A percentile compares a stretch with the other conserved stretches of the same genome.
These are phyloP conservation scores for Suhomyces terraborum DNA, from an alignment of 1,139 yeast genomes.

Conservation along the genomic window DNA sequence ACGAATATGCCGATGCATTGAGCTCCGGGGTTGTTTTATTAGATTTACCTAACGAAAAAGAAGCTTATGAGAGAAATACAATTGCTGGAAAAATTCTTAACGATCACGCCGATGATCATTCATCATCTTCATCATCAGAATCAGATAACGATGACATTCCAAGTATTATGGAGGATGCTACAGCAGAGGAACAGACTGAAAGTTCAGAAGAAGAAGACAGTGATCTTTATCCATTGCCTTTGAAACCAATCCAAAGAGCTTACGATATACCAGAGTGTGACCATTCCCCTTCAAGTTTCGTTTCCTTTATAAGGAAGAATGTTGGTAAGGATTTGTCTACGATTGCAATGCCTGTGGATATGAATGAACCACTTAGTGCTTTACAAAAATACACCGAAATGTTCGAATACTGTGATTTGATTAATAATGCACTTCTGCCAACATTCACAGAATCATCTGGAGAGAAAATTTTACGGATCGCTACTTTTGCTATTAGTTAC, in stretches of 20 bases:
- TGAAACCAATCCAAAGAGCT: slow-evolving; percentile 53
- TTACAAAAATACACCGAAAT: slow-evolving; percentile 79
- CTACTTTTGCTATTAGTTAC: slow-evolving; percentile 80
- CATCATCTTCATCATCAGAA: slow-evolving; percentile 18
- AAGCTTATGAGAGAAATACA: not conserved
- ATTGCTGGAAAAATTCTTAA: slow-evolving; percentile 19
- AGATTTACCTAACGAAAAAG: slow-evolving; percentile 18
- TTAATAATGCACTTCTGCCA: slow-evolving; percentile 59
- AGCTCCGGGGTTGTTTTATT: slow-evolving; percentile 41
- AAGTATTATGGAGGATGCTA: slow-evolving; percentile 1
- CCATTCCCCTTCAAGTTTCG: slow-evolving; percentile 77
- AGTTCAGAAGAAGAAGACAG: slow-evolving; percentile 21
- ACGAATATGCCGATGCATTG: slow-evolving; percentile 50
- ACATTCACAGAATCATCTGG: slow-evolving; percentile 45
- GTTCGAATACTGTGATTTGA: slow-evolving; percentile 70
- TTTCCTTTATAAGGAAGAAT: slow-evolving; percentile 79
- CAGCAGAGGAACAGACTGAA: slow-evolving; percentile 3
- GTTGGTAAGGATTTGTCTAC: slow-evolving; percentile 89
- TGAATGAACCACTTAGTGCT: slow-evolving; percentile 87
- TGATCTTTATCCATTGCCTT: slow-evolving; percentile 67
- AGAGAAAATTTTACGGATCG: slow-evolving; percentile 66
- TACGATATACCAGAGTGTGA: slow-evolving; percentile 60
- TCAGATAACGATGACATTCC: slow-evolving; percentile 3
- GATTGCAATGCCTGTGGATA: slow-evolving; percentile 90
- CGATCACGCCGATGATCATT: slow-evolving; percentile 19